Evolutionary conservation across 768 basidiomycete genomes (phyloP).

Genomic region (Suillus occidentalis): DNA sequence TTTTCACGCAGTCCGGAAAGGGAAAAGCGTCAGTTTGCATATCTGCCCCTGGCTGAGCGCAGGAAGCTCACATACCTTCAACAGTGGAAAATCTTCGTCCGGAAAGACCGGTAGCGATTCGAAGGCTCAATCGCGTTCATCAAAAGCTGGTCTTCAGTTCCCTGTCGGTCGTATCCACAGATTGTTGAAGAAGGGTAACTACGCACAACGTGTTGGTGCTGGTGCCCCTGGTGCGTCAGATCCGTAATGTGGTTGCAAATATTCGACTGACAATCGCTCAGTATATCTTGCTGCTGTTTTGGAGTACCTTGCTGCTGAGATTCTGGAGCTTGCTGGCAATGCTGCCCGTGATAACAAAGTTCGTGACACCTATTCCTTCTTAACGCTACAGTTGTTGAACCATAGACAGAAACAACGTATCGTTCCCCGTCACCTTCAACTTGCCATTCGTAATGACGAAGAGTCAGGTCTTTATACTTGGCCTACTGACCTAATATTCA

Average conservation of each 20-base stretch:
- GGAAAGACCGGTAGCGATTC: slow-evolving; percentile 49
- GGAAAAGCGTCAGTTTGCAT: slow-evolving; percentile 46
- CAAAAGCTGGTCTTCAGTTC: slow-evolving; percentile 65
- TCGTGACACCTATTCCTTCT: background rate
- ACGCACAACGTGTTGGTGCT: slow-evolving; percentile 67
- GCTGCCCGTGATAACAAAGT: slow-evolving; percentile 75
- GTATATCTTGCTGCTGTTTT: slow-evolving; percentile 86
- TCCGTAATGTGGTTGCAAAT: background rate
- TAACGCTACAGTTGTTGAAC: background rate
- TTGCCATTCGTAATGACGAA: slow-evolving; percentile 76
- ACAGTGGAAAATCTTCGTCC: slow-evolving; percentile 46
- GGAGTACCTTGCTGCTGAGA: slow-evolving; percentile 85
- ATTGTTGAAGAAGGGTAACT: slow-evolving; percentile 71
- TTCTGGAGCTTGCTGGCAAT: slow-evolving; percentile 82
- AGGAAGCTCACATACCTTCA: slow-evolving; percentile 6
- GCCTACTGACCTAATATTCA: background rate
- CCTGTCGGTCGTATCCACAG: slow-evolving; percentile 85
- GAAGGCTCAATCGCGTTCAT: slow-evolving; percentile 69
- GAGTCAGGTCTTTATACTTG: slow-evolving; percentile 43
- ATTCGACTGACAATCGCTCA: slow-evolving; percentile 22
- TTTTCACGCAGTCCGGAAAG: slow-evolving; percentile 48
- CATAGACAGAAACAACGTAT: slow-evolving; percentile 63
- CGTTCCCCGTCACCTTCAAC: slow-evolving; percentile 74
- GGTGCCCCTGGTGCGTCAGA: slow-evolving; percentile 59
- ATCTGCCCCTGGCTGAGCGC: background rate